Evolutionary conservation across 352 stramenopile genomes (phyloP), one percentile per base, ranked within the genome.

Genomic region (Blastocystis sp.): DNA sequence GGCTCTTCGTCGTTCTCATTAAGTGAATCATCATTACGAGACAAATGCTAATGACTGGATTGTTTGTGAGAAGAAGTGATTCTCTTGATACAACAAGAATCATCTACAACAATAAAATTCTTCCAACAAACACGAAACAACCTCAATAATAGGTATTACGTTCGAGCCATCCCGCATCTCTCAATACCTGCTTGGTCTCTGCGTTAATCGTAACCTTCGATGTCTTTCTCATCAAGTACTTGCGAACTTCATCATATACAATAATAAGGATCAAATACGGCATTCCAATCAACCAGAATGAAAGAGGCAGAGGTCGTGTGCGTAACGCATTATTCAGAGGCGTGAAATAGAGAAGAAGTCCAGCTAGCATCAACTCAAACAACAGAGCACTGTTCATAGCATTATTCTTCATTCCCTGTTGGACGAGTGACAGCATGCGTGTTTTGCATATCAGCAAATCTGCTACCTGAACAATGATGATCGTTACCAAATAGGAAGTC

Each of bases 401-500:
- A 49, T 89, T 92, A 89, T 97, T 97, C 46, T 89, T 88, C 93
- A 97, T 96, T 77, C 94, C 93, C 86, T 97, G 94, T n/a, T 91
- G 90, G 37, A 90, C 87, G n/a, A 97, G 90, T 11, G 91, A 94
- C 87, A 96, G 88, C 89, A 93, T 96, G 9, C 94, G 91, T 51
- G 94, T 97, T 91, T 96, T 97, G 89, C 92, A 96, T 80, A 96
- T 95, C 35, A 97, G 87, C 16, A 97, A 86, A 89, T 96, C 94
- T 65, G 93, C 91, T 91, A 93, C 95, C 85, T 97, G 94, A 59
- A 94, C 92, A 67, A 96, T 89, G 12, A 96, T 92, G 3, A 95
- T 88, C 7, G 91, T 91, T 7, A 94, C 89, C 88, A 96, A 95
- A 88, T 89, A 96, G 24, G 93, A 92, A 0, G 92, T 94, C 88